phyloP scores from a whole-genome alignment of 768 basidiomycete species.

The Phaeotremella fagi region DNA sequence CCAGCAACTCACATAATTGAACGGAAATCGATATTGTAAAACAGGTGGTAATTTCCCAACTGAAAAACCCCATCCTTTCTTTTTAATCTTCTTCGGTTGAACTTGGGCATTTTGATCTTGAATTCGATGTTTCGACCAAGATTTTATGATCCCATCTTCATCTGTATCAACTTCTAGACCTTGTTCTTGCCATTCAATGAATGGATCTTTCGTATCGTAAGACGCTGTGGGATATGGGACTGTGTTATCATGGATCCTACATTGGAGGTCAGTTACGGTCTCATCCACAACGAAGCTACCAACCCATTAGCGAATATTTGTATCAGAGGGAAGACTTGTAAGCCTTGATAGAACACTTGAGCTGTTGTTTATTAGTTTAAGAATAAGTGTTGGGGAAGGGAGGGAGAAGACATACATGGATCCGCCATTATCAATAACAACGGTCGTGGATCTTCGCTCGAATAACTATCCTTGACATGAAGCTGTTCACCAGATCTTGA shows the following conservation, averaged over 20 bases:
- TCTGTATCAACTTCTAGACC: conserved; percentile 23
- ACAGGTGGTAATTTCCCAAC: conserved; percentile 32
- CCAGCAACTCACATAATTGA: conserved; percentile 33
- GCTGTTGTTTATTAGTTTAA: conserved; percentile 3
- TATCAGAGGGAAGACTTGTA: conserved; percentile 17
- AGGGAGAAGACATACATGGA: conserved; percentile 20
- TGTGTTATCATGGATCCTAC: conserved; percentile 27
- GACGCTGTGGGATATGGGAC: conserved; percentile 38
- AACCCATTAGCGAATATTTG: conserved; percentile 37
- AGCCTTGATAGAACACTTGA: conserved; percentile 20
- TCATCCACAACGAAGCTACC: too few species aligned
- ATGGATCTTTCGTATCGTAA: conserved; percentile 25
- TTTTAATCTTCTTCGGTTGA: not conserved
- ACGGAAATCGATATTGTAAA: conserved; percentile 27
- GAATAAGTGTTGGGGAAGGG: too few species aligned
- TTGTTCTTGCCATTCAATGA: conserved; percentile 21
- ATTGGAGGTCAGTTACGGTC: not conserved
- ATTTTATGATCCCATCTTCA: conserved; percentile 18
- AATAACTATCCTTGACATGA: conserved; percentile 24
- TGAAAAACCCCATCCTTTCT: conserved; percentile 8
- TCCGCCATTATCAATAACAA: conserved; percentile 38
- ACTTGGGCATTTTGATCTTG: not conserved
- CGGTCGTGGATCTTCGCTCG: conserved; percentile 30
- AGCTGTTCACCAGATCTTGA: conserved; percentile 36
- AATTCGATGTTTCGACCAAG: conserved; percentile 5